Base-by-base conservation (phyloP, 2,329 filamentous ascomycete genomes). In the Laburnicola sp. region DNA sequence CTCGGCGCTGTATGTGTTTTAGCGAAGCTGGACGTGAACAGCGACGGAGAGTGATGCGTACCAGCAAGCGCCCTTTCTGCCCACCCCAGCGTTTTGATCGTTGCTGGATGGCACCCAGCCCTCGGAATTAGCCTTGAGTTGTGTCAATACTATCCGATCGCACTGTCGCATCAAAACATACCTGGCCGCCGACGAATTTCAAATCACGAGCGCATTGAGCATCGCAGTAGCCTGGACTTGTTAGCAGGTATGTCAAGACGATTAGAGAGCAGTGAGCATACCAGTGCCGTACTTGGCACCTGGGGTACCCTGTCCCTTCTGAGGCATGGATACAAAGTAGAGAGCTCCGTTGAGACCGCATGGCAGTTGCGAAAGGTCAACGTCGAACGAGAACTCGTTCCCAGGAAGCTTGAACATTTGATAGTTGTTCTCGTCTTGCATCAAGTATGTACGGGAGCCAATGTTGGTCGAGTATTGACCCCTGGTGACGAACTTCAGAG, bases 301-400 rank as follows among this genome's bases (percentile, higher is more conserved):
- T n/a, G 36, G 58, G 0, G 68, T 68, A 51, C 74, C 83, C 56
- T 65, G 72, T 52, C 78, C 81, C 53, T 73, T 74, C 34, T 77
- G 66, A 4, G 80, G 76, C 82, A 87, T 87, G 54, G 78, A 73
- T 4, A 80, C 75, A 39, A 87, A 68, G 52, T 68, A 70, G 22
- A 68, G 42, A 4, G 67, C 68, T 34, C 86, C 86, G 66, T 90
- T 89, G 47, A 89, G 74, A 43, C 86, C 87, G 61, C 87, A 89
- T 41, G 81, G 80, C n/a, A 87, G 73, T 51, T 80, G 78, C 16
- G 84, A 87, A 21, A 87, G 56, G 42, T 73, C 71, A 1, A 73
- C 69, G 45, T 73, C 71, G 35, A 73, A 73, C 6, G 63, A 67
- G 51, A 73, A 73, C 53, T 73, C 71, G 35, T 72, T 68, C 21